Base-by-base conservation (phyloP, 768 basidiomycete genomes). In the Coprinopsis sp. region DNA sequence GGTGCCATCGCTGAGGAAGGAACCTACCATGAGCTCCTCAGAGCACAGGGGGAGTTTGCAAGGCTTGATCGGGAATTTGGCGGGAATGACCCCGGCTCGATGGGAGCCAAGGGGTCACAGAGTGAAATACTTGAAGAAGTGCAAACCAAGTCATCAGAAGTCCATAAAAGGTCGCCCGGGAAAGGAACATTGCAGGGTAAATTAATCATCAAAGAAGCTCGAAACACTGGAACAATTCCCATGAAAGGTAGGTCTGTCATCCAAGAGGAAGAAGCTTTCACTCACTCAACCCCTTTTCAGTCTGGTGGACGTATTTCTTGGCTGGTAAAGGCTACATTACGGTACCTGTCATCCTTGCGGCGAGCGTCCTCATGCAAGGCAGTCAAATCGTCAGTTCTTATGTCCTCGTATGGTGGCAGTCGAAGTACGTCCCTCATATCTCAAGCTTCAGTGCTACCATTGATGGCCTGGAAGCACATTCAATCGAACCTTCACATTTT, bases 1-100 rank as follows among this genome's bases (percentile, higher is more conserved):
- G 91, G 91, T 8, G 69, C 65, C 25, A 78, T 94, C 50, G 73
- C 74, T 11, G 90, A 92, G 62, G 78, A 74, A 18, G 91, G 91
- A 3, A 77, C 79, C 0, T 84, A 76, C 54, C 55, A 65, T 6
- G 67, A 81, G 27, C 69, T 87, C 13, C 63, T 82, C 28, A 54
- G 58, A 7, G 59, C 61, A 3, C 62, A 72, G 22, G 81, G 79
- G 4, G 72, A 76, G 28, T 83, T 86, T 52, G 71, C 78, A 3
- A 67, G 73, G 21, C 70, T 87, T 2, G 71, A 78, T 52, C 62
- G 66, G 33, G 82, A 87, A 51, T 85, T 82, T 55, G 83, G 83
- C 5, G 80, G 81, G 0, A 60, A 63, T 48, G 63, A 71, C 24
- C 55, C 70, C 18, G 65, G 69, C 24, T 62, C 70, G 16, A 31